Base-by-base conservation (phyloP, 1,139 yeast genomes). In the Kurtzmaniella natalensis region DNA sequence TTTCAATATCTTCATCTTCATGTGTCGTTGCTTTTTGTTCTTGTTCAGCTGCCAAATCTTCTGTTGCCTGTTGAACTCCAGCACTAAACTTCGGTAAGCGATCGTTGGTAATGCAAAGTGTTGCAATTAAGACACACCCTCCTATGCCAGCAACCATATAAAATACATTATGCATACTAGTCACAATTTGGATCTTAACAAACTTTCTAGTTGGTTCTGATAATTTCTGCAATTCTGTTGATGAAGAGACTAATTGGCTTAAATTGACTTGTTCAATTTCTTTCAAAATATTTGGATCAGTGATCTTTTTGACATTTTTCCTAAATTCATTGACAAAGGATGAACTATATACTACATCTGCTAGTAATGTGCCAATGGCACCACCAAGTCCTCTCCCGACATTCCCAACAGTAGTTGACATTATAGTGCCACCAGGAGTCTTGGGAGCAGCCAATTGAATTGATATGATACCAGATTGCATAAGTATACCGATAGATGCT, bases 381-480 rank as follows among this genome's bases (percentile, higher is more conserved):
- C 61, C 64, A 5, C 58, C 57, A 14, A 64, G 38, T 2, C 61
- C 46, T 43, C 70, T 57, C 18, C 40, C 37, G 37, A 63, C 61
- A 40, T 56, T 57, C 18, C 60, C 25, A 32, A 56, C 54, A 3
- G 64, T 49, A 3, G 70, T 63, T 5, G 67, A 51, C 56, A 63
- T 46, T 31, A 67, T 65, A 18, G 53, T 50, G 7, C 62, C 58
- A 10, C 70, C 70, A 3, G 63, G 57, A 4, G 58, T 47, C 35
- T 59, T 55, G 19, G 70, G 70, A 2, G 70, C 69, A 16, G 49
- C 42, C 3, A 64, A 44, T 41, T 63, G 70, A 3, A 61, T 50
- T 2, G 56, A 47, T 13, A 59, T 47, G 10, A 61, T 37, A 2
- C 54, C 33, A 10, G 57, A 44, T 44, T 63, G 70, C 53, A 61